Base-by-base conservation (phyloP, 345 rosid genomes). In the Noccaea caerulescens region DNA sequence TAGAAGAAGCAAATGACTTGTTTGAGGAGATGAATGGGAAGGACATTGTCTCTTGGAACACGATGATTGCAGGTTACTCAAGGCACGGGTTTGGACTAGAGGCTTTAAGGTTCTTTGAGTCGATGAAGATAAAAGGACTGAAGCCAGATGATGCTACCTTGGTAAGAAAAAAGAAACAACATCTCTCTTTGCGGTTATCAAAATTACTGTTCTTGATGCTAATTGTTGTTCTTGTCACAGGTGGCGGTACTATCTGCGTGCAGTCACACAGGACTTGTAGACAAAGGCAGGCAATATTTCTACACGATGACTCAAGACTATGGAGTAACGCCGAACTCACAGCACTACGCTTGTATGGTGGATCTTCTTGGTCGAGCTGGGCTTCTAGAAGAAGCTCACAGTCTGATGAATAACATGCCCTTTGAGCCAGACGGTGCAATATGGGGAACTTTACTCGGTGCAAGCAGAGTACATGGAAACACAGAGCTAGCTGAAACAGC, bases 371-470 rank as follows among this genome's bases (percentile, higher is more conserved):
- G 93, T 53, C 84, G 91, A 76, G 93, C 90, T 5, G 93, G 90
- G 11, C 67, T 70, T 44, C 80, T 88, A 62, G 82, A 83, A 23
- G 93, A 88, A 72, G 91, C 90, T 45, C 83, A 79, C 46, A 79
- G 54, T 75, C 69, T 88, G 33, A 82, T 88, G 72, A 82, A 72
- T 51, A 68, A 44, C 55, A 88, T 88, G 88, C 89, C 90, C 42
- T 84, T 83, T 61, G 73, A 82, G 69, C 86, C 93, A 76, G 90
- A 86, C 58, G 93, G 85, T 41, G 84, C 90, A 62, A 83, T 87
- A 30, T 88, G 90, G 93, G 93, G 93, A 59, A 87, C 93, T 69
- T 82, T 88, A 68, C 90, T 88, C 2, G 93, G 87, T 60, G 93
- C 93, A 72, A 83, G 93, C 84, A 79, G 86, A 79, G 80, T 84